These are phyloP conservation scores for Dendrothele bispora DNA, from an alignment of 768 basidiomycete species.

Conservation along the genomic window DNA sequence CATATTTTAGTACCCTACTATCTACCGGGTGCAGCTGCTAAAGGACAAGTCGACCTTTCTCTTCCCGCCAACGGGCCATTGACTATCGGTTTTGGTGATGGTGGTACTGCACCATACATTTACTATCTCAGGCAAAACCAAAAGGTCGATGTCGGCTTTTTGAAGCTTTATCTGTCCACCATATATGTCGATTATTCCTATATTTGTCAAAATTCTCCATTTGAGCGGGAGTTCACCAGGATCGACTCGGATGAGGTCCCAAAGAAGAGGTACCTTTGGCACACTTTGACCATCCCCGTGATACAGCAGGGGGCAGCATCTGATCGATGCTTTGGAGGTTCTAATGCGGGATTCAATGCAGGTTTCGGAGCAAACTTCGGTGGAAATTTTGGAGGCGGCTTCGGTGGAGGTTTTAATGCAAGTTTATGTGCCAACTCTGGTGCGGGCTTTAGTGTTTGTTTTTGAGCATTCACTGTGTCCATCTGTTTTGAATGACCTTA, in stretches of 20 bases:
- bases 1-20: background rate
- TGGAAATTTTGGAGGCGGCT: too few relatives aligned
- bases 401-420: too few relatives aligned
- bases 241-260: background rate
- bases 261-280: background rate
- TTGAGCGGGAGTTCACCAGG: too few relatives aligned
- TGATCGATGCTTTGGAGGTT: too few relatives aligned
- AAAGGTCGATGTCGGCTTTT: slow-evolving; percentile 25
- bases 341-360: too few relatives aligned
- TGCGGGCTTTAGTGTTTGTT: too few relatives aligned
- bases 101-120: slow-evolving; percentile 13
- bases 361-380: too few relatives aligned
- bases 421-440: too few relatives aligned
- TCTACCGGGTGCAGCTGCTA: background rate
- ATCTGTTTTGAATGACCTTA: too few relatives aligned
- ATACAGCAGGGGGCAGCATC: too few relatives aligned
- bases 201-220: slow-evolving; percentile 17
- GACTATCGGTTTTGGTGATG: slow-evolving; percentile 27
- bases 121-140: slow-evolving; percentile 15
- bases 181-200: slow-evolving; percentile 19
- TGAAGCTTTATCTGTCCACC: slow-evolving; percentile 10
- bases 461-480: too few relatives aligned
- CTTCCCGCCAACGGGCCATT: slow-evolving; percentile 1
- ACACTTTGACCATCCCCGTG: background rate
- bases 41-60: background rate